Evolutionary conservation across 371 early-diverging fungal species (phyloP), one percentile per base, ranked within the genome.

Genomic region (Mortierella sp.): DNA sequence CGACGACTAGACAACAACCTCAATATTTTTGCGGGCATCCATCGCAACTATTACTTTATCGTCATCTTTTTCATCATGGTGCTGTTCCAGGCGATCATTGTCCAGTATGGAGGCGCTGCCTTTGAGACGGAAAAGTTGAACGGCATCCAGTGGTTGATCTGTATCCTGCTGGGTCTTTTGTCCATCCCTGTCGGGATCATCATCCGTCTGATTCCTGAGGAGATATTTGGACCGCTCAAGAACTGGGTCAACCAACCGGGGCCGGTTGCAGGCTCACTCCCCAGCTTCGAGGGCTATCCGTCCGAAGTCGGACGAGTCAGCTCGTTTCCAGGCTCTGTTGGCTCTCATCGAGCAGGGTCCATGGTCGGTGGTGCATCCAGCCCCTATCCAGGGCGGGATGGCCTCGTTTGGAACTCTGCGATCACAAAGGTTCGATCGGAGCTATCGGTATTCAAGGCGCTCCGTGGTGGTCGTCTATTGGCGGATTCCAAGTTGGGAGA

Each of bases 131-230:
- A 69, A 1, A 83, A 82, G 6, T 60, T 94, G 2, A 75, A 49
- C 44, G 80, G 55, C 5, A 39, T 49, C 15, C 85, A 90, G 15
- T 95, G 94, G 96, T 64, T 58, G 0, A 64, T 92, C n/a, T 88
- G 90, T 64, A 60, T 94, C 15, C n/a, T 83, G 2, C 64, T 92
- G 55, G 94, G 94, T 37, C 30, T 84, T 49, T 50, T 91, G 6
- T 89, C 92, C 0, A 58, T 95, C 8, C 92, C 92, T 8, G 65
- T 92, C 32, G 96, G 94, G 50, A 82, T 83, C 5, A 28, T 92
- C 30, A 73, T 94, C 58, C 88, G 94, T 4, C 64, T 90, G 24
- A 67, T 90, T 0, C 90, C 93, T 17, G 86, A 86, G 27, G 64
- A 78, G 19, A 15, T 79, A 50, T 72, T 84, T 56, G 64, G 76